Conservation (phyloP, 495 filamentous ascomycete genomes). For the Lasiosphaeriaceae sp. region DNA sequence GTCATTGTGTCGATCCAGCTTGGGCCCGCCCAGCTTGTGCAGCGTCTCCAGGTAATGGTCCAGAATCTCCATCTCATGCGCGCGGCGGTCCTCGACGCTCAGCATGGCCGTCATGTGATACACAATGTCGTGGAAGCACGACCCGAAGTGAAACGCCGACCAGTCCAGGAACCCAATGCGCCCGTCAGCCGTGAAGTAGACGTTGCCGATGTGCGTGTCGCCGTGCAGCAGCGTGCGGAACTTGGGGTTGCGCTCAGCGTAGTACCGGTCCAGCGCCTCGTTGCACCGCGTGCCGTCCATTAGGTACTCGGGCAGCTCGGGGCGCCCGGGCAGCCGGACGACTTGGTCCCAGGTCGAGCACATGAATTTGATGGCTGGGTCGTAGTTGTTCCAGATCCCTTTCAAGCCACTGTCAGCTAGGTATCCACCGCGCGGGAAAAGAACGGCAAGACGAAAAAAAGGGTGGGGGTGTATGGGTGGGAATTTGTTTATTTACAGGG, state of each 20-base stretch:
- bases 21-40: slow-evolving; percentile 16
- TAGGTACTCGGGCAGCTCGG: slow-evolving; percentile 17
- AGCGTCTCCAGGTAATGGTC: slow-evolving; percentile 49
- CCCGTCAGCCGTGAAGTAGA: slow-evolving; percentile 20
- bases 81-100: slow-evolving; percentile 62
- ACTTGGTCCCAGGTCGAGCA: slow-evolving; percentile 16
- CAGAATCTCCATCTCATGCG: slow-evolving; percentile 66
- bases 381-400: slow-evolving; percentile 24
- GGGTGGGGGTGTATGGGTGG: too few species aligned
- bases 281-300: slow-evolving; percentile 24
- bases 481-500: too few species aligned
- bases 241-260: slow-evolving; percentile 21
- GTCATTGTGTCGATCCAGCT: slow-evolving; percentile 23
- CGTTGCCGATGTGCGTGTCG: slow-evolving; percentile 25
- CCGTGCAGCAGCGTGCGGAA: slow-evolving; percentile 26
- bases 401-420: too few species aligned
- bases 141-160: slow-evolving; percentile 23
- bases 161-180: slow-evolving; percentile 25
- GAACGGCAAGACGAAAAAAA: too few species aligned
- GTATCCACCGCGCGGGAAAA: too few species aligned
- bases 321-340: slow-evolving; percentile 16
- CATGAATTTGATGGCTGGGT: slow-evolving; percentile 20
- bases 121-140: slow-evolving; percentile 24
- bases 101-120: slow-evolving; percentile 21
- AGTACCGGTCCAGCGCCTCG: slow-evolving; percentile 22